These are phyloP conservation scores for Fusarium euwallaceae DNA, from an alignment of 2,329 filamentous ascomycete species.

Conservation along the genomic window DNA sequence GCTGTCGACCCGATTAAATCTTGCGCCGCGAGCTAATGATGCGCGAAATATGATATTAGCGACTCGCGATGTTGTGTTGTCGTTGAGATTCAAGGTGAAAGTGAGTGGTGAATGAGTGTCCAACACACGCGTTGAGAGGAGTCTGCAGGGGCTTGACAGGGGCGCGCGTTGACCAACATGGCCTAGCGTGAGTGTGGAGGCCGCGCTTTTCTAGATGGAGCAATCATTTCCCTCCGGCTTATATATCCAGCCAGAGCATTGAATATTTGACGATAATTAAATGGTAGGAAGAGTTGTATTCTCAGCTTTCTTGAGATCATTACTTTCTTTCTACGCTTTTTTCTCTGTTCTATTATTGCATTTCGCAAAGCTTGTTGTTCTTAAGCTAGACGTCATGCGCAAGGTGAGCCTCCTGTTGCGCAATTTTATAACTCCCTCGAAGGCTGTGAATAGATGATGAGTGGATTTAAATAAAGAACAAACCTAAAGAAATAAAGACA, in stretches of 20 bases:
- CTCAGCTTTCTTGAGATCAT: not conserved
- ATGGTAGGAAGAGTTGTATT: not conserved
- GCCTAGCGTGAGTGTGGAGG: constrained; percentile 27
- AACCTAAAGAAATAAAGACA: not conserved
- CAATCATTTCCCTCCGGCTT: constrained; percentile 6
- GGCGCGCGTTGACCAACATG: constrained; percentile 32
- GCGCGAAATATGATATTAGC: constrained; percentile 18
- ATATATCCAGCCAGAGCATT: not conserved
- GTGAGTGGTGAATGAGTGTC: constrained; percentile 36
- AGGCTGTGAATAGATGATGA: not conserved
- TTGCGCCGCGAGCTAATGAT: constrained; percentile 1
- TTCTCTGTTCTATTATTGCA: not conserved
- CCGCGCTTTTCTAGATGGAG: constrained; percentile 10
- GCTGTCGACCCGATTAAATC: not conserved
- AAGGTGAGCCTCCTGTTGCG: not conserved
- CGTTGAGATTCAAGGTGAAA: constrained; percentile 30
- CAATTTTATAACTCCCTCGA: not conserved
- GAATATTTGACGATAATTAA: not conserved
- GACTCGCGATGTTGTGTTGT: constrained; percentile 28
- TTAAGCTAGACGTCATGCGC: not conserved
- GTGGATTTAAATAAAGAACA: not conserved
- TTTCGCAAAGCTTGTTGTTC: not conserved
- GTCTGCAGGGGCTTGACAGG: constrained; percentile 38
- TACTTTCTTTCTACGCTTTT: not conserved
- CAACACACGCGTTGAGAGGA: constrained; percentile 40